These are phyloP conservation scores for Neohortaea acidophila DNA, from an alignment of 495 filamentous ascomycete species.

Conservation along the genomic window DNA sequence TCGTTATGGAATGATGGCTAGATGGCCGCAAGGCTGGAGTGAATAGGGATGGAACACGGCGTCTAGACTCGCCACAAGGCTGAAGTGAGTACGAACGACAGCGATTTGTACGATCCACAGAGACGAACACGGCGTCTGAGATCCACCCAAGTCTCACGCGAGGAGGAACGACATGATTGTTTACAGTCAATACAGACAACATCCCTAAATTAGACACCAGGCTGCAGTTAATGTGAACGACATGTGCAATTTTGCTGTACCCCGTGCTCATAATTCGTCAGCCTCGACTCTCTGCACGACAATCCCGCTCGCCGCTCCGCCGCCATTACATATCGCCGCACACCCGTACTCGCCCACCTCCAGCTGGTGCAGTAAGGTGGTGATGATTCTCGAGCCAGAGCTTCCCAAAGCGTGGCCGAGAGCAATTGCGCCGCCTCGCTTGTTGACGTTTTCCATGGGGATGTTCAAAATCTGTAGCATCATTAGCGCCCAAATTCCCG, in stretches of 20 bases:
- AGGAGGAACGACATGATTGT: too few relatives aligned
- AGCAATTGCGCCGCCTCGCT: constrained; percentile 78
- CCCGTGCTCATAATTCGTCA: constrained; percentile 15
- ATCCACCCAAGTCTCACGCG: too few relatives aligned
- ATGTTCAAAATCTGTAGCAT: constrained; percentile 55
- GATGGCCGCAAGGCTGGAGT: too few relatives aligned
- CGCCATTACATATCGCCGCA: constrained; percentile 93
- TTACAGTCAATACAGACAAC: too few relatives aligned
- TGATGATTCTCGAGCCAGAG: constrained; percentile 83
- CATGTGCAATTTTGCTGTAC: background rate
- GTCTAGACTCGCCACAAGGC: too few relatives aligned
- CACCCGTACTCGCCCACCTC: constrained; percentile 85
- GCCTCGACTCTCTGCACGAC: constrained; percentile 73
- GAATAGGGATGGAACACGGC: too few relatives aligned
- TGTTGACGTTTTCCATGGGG: constrained; percentile 64
- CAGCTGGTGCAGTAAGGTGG: constrained; percentile 77
- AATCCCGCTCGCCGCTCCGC: constrained; percentile 79
- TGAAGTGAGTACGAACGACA: too few relatives aligned
- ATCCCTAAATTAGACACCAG: too few relatives aligned
- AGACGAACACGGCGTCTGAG: too few relatives aligned
- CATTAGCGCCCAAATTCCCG: background rate
- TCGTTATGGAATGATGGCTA: too few relatives aligned
- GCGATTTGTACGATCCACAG: too few relatives aligned
- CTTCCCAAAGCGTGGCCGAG: constrained; percentile 90
- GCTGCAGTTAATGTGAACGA: too few relatives aligned